Evolutionary conservation across 2,329 filamentous ascomycete genomes (phyloP), one percentile per base, ranked within the genome.

Genomic region (Neoascochyta sp.): DNA sequence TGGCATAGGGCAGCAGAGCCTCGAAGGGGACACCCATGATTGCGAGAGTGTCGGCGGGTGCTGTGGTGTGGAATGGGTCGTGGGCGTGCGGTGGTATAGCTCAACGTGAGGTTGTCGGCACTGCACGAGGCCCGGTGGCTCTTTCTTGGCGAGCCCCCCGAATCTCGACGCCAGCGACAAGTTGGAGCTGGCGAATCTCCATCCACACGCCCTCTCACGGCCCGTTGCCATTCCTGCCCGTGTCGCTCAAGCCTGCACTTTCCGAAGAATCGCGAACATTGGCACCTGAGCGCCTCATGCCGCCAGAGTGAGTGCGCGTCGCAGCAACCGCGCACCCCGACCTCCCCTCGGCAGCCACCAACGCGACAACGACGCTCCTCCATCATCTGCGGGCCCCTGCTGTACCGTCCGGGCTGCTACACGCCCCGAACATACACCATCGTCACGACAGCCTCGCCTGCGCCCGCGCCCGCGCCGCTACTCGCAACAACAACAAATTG

Each of bases 11-110:
- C 50, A 81, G 56, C 46, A 81, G 63, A 45, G 78, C 73, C 66
- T 82, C 78, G 60, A 81, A 81, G 24, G 78, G 78, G 41, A 82
- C 75, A 63, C 76, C 76, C 78, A 80, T 80, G 45, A 43, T 69
- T 60, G 54, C 50, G 42, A 47, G 39, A 34, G 54, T 52, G 39
- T 32, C 37, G 40, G 43, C 34, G 36, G 40, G 30, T 25, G 52
- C 35, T 33, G 44, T 43, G 37, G 36, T 40, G 44, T 41, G 39
- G 46, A 35, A 39, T 41, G 38, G 42, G 44, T 34, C 39, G 44
- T 29, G 29, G 11, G 27, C 27, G 29, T 26, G 27, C 24, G 23
- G 29, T 30, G 26, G 21, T 18, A 21, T 10, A 27, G 34, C 37
- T 36, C 20, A 10, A 10, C 16, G 31, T 34, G 34, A 39, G 26